Evolutionary conservation across 148 eudicot genomes (phyloP), one percentile per base, ranked within the genome.

Genomic region (Nyssa sinensis): DNA sequence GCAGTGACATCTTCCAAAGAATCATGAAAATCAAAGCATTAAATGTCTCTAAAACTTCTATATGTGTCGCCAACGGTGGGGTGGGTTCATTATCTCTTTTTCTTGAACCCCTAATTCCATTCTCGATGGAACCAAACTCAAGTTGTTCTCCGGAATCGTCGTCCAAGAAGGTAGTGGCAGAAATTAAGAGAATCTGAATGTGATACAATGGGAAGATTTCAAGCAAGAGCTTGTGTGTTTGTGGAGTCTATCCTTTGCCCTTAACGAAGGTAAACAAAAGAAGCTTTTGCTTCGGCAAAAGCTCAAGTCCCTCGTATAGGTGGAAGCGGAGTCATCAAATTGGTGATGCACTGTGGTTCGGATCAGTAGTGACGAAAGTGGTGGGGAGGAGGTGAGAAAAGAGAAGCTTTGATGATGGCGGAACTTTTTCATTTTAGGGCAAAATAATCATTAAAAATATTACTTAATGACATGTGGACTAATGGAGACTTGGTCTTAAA

Each of bases 181-280:
- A 71, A 27, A 71, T 49, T 14, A 59, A 4, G 70, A 81, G 28
- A 9, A 44, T 19, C 74, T 66, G 71, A 86, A 84, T 66, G 80
- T 86, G 4, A 74, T 90, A 7, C 75, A 88, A 57, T 92, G 97
- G 98, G 96, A 94, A 70, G 97, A 92, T 82, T 92, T 77, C 68
- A 86, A 90, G 23, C 96, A 90, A 55, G 94, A 90, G 77, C 88
- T 94, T 14, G 94, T 86, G 3, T 85, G 92, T 35, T 33, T 94
- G 14, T 77, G 75, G 16, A 92, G 96, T 75, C 84, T 94, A 44
- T 88, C 98, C 3, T 92, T 88, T 34, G 92, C 96, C 28, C 81
- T 89, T 31, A 76, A 83, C 51, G 88, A 94, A 81, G 86, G 89
- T 31, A 85, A 75, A 47, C 67, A 81, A 0, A 89, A 84, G 59